A percentile compares a stretch with the other conserved stretches of the same genome.
These are phyloP conservation scores for Pleurotus giganteus DNA, from an alignment of 768 basidiomycete species.

Conservation along the genomic window DNA sequence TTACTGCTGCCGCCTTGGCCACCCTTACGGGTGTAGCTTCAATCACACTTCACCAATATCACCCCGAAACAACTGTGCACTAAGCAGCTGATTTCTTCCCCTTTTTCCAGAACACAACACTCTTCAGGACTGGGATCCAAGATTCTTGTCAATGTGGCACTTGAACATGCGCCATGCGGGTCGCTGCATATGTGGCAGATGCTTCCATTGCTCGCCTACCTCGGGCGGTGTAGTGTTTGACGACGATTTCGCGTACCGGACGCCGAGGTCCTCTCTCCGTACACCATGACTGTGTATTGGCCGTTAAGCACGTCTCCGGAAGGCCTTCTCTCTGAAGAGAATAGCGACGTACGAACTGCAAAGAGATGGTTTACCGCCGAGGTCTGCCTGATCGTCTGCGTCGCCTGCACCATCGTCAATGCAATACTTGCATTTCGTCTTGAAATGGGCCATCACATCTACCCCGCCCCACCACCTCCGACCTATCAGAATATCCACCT, in stretches of 20 bases:
- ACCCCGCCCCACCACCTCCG: conserved; percentile 23
- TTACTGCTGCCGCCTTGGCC: no score
- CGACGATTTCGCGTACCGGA: no score
- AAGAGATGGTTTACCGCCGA: background rate
- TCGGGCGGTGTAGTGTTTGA: background rate
- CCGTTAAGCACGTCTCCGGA: background rate
- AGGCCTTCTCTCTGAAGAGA: background rate
- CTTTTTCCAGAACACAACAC: background rate
- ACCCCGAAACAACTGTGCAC: no score
- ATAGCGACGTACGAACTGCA: background rate
- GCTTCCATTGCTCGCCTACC: conserved; percentile 2
- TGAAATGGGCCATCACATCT: background rate
- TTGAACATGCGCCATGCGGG: background rate
- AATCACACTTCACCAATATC: no score
- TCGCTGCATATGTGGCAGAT: no score
- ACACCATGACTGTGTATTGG: background rate
- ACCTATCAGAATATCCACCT: conserved; percentile 7
- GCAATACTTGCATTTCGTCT: background rate
- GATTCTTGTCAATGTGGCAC: background rate
- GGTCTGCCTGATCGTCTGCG: background rate
- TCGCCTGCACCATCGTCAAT: conserved; percentile 1
- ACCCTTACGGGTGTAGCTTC: no score
- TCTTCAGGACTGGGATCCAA: background rate
- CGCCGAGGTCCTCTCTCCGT: no score
- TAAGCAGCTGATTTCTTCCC: background rate